Percentiles rank a stretch among this genome's conserved stretches.
These are phyloP conservation scores for Clarkia xantiana DNA, from an alignment of 345 rosid species.

Conservation along the genomic window DNA sequence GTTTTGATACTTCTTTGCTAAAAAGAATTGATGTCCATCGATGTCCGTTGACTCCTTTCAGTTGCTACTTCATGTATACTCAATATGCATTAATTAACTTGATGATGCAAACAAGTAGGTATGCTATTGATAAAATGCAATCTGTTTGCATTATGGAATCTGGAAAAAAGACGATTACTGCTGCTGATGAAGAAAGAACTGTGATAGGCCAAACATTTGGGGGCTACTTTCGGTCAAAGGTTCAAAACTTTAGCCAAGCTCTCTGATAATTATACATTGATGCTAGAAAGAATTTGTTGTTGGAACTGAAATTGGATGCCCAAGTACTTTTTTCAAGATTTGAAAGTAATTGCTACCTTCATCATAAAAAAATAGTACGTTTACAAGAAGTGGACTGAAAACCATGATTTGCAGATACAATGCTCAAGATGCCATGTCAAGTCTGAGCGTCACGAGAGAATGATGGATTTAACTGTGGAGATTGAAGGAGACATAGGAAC, in stretches of 20 bases:
- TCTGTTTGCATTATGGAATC: slow-evolving; percentile 34
- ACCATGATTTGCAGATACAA: slow-evolving; percentile 35
- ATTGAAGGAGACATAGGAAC: slow-evolving; percentile 84
- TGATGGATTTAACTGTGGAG: slow-evolving; percentile 98
- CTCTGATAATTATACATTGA: background rate
- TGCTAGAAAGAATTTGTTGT: background rate
- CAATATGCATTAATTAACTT: background rate
- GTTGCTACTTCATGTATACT: background rate
- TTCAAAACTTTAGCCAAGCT: background rate
- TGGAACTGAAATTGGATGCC: no score
- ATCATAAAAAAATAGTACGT: no score
- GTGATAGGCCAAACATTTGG: slow-evolving; percentile 37
- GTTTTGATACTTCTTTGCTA: background rate
- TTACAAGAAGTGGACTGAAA: no score
- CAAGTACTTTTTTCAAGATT: no score
- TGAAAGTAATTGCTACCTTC: no score
- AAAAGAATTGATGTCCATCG: background rate
- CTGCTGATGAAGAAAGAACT: slow-evolving; percentile 28
- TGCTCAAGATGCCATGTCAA: slow-evolving; percentile 76
- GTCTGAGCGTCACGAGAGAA: slow-evolving; percentile 69
- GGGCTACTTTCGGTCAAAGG: slow-evolving; percentile 42
- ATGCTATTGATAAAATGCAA: slow-evolving; percentile 38
- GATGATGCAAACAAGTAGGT: slow-evolving; percentile 17
- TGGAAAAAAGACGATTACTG: slow-evolving; percentile 16
- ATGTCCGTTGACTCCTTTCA: background rate